These are phyloP conservation scores for Schizophyllum commune DNA, from an alignment of 1,284 basidiomycete species.

Conservation along the genomic window DNA sequence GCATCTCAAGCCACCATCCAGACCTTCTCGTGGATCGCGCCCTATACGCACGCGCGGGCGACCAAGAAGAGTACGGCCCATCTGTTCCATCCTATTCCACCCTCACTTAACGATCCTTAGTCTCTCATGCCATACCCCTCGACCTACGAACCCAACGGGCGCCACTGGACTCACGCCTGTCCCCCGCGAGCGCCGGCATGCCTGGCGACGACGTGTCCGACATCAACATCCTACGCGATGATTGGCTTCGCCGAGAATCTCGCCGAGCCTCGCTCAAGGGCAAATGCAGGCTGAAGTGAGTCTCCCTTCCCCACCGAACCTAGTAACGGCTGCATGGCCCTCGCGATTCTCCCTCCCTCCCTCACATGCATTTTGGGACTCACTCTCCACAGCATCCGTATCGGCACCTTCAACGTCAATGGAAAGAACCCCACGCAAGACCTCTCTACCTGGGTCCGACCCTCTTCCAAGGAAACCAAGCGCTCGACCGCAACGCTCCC, in stretches of 20 bases:
- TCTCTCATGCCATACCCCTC: slow-evolving; percentile 23
- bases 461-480: background rate
- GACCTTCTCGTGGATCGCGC: slow-evolving; percentile 30
- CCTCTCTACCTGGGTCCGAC: slow-evolving; percentile 22
- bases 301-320: slow-evolving; percentile 8
- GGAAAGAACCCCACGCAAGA: slow-evolving; percentile 66
- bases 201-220: slow-evolving; percentile 54
- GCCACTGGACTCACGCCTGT: slow-evolving; percentile 44
- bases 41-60: slow-evolving; percentile 20
- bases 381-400: slow-evolving; percentile 37
- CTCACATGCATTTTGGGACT: slow-evolving; percentile 1
- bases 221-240: slow-evolving; percentile 47
- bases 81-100: background rate
- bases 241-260: slow-evolving; percentile 49
- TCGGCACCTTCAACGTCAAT: slow-evolving; percentile 78
- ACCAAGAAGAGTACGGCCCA: slow-evolving; percentile 21
- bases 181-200: slow-evolving; percentile 50
- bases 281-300: slow-evolving; percentile 22
- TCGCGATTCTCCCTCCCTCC: background rate
- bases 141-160: slow-evolving; percentile 44
- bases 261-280: slow-evolving; percentile 19
- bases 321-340: background rate
- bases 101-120: slow-evolving; percentile 21
- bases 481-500: slow-evolving; percentile 10
- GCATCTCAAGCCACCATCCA: slow-evolving; percentile 7